Evolutionary conservation across 371 early-diverging fungal genomes (phyloP), one percentile per base, ranked within the genome.

Genomic region (Actinomortierella ambigua): DNA sequence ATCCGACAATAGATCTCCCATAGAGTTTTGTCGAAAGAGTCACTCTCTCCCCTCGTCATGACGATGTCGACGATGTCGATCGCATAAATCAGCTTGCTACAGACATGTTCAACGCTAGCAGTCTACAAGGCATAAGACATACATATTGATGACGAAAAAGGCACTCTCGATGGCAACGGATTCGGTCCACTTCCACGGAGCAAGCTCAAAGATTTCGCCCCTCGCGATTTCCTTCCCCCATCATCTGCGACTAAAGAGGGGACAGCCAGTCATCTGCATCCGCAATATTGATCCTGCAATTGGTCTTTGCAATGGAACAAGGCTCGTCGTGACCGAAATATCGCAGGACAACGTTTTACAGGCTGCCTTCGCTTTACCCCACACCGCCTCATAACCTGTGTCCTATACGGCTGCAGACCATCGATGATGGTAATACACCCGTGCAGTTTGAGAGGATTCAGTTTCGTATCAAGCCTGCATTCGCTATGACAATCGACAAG

Each of bases 221-320:
- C 62, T 7, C 46, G 55, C 2, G 61, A 62, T 15, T 43, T 80
- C 17, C 67, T 68, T 40, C 71, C n/a, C 69, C 3, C 59, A 59
- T 48, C 8, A 53, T 18, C 26, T 78, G 13, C n/a, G 23, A 15
- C 54, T 77, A 18, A 76, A 76, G 26, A 34, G 61, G 22, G 62
- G 71, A 1, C 55, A 48, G 17, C 78, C 77, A 18, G 59, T 80
- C 24, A 73, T 77, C 51, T 61, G 67, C 15, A 43, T 77, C 5
- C 52, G 76, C 13, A 77, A 73, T 27, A 48, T 80, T 11, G 24
- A 71, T 17, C 59, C 66, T 8, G 14, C 42, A 9, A 34, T 24
- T 15, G 70, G 70, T 6, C 46, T 76, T 2, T 76, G 75, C 68
- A 75, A 76, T 57, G 69, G 78, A 15, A 76, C 75, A 15, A 53